phyloP scores from a whole-genome alignment of 2,329 filamentous ascomycete genomes.

The Fulvia fulva region DNA sequence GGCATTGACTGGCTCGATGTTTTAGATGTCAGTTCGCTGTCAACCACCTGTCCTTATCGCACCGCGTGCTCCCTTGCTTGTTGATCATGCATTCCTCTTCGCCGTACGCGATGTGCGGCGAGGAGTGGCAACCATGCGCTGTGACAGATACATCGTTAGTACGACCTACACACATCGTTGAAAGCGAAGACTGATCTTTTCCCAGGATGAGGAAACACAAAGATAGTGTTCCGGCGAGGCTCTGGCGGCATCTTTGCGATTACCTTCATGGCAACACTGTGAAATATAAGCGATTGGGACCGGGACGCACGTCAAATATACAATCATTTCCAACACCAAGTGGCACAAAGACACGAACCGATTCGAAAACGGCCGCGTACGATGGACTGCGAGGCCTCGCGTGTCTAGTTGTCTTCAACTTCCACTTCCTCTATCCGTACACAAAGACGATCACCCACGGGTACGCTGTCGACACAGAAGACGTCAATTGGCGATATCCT shows the following conservation, averaged over 20 bases:
- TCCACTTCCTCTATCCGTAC: conserved; percentile 14
- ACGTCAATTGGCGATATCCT: background rate
- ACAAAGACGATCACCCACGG: conserved; percentile 10
- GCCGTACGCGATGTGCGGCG: background rate
- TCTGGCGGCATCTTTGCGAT: background rate
- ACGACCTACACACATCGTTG: background rate
- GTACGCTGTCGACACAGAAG: conserved; percentile 1
- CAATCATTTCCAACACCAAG: background rate
- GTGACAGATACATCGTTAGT: background rate
- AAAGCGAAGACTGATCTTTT: background rate
- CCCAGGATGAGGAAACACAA: background rate
- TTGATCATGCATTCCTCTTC: background rate
- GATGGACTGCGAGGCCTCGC: conserved; percentile 5
- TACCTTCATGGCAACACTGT: background rate
- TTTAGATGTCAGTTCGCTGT: background rate
- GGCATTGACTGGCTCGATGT: background rate
- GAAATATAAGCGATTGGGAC: background rate
- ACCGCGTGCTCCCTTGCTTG: background rate
- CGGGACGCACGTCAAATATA: background rate
- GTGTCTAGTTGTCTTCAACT: conserved; percentile 19
- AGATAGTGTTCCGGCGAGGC: background rate
- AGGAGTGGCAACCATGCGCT: background rate
- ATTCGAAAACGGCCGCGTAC: background rate
- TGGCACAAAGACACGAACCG: background rate
- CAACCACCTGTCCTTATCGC: background rate